These are phyloP conservation scores for Calonectria honghensis DNA, from an alignment of 2,329 filamentous ascomycete genomes.

Conservation along the genomic window DNA sequence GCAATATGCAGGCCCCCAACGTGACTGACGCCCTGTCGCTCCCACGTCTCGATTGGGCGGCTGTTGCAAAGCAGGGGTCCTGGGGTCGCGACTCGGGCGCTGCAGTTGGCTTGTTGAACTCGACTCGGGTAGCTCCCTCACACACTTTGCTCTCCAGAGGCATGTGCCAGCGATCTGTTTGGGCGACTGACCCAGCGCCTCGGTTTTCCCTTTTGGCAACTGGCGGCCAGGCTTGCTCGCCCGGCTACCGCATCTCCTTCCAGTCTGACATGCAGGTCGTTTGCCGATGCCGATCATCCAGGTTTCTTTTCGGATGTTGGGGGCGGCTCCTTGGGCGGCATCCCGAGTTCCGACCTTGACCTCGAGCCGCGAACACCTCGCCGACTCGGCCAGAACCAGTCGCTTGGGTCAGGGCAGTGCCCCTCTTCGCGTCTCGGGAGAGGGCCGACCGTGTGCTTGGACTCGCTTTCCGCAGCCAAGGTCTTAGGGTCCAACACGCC, in stretches of 20 bases:
- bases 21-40: conserved; percentile 10
- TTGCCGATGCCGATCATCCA: conserved; percentile 34
- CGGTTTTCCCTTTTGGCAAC: conserved; percentile 17
- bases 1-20: neutral
- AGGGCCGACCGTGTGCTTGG: conserved; percentile 13
- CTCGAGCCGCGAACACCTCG: conserved; percentile 22
- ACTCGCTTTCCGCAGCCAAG: neutral
- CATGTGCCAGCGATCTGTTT: conserved; percentile 1
- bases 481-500: neutral
- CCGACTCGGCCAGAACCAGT: conserved; percentile 16
- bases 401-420: conserved; percentile 11
- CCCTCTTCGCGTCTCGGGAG: conserved; percentile 19
- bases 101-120: neutral
- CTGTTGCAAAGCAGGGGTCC: conserved; percentile 8
- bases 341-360: conserved; percentile 13
- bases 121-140: conserved; percentile 10
- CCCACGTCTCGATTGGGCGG: conserved; percentile 5
- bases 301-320: conserved; percentile 26
- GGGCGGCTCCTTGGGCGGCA: neutral
- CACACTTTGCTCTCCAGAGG: neutral
- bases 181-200: conserved; percentile 14
- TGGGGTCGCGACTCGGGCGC: neutral
- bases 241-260: conserved; percentile 7
- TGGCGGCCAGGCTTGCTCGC: conserved; percentile 1
- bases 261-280: conserved; percentile 3